Evolutionary conservation across 108 stramenopile species (phyloP).

Genomic region (Nitzschia sp.): DNA sequence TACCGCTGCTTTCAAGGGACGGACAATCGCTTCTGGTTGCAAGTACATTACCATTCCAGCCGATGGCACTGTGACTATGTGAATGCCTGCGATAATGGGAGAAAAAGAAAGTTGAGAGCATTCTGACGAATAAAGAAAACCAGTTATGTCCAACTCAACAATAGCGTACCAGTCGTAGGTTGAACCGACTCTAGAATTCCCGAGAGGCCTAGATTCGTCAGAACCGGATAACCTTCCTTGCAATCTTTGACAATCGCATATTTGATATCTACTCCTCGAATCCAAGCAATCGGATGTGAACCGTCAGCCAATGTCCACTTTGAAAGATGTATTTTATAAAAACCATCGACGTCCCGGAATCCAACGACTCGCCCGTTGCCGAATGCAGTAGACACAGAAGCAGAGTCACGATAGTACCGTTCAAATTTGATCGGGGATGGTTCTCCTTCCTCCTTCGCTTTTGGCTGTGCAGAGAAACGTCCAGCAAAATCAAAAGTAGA

Average conservation of each 20-base stretch:
- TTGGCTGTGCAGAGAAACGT: slow-evolving; percentile 20
- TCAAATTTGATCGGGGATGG: slow-evolving; percentile 37
- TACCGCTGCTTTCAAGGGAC: slow-evolving; percentile 85
- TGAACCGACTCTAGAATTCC: slow-evolving; percentile 86
- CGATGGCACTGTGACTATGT: slow-evolving; percentile 78
- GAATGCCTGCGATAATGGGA: slow-evolving; percentile 64
- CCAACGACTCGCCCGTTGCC: slow-evolving; percentile 65
- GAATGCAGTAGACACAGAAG: slow-evolving; percentile 80
- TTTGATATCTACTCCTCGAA: slow-evolving; percentile 65
- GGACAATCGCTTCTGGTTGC: slow-evolving; percentile 76
- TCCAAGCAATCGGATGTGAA: slow-evolving; percentile 51
- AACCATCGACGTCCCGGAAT: slow-evolving; percentile 78
- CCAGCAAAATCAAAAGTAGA: slow-evolving; percentile 21
- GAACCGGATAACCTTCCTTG: slow-evolving; percentile 85
- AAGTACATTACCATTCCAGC: slow-evolving; percentile 79
- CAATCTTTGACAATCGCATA: slow-evolving; percentile 81
- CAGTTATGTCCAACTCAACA: not conserved
- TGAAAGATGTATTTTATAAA: slow-evolving; percentile 67
- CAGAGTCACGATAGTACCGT: slow-evolving; percentile 80
- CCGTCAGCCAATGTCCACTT: slow-evolving; percentile 59
- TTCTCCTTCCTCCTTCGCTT: slow-evolving; percentile 22
- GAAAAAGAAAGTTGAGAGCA: not conserved
- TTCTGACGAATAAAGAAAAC: not conserved
- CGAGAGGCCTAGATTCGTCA: slow-evolving; percentile 69
- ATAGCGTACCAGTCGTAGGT: slow-evolving; percentile 62